Conservation (phyloP, 129 eudicot species). For the Escallonia rubra region DNA sequence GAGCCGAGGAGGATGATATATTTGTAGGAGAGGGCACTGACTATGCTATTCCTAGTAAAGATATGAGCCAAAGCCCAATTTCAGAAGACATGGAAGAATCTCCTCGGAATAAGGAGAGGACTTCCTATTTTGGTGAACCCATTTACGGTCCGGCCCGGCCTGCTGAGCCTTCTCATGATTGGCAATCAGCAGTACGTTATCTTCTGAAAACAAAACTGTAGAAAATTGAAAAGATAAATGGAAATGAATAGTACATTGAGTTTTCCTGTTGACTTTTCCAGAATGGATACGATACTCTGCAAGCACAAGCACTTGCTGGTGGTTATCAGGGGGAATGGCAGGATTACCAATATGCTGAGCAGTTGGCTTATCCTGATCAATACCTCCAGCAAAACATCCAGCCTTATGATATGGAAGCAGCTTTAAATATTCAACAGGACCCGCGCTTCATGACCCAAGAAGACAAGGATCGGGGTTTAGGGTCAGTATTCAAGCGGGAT, state of each 20-base stretch:
- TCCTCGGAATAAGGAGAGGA: slow-evolving; percentile 64
- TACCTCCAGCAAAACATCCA: slow-evolving; percentile 66
- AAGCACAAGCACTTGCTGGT: slow-evolving; percentile 52
- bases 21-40: slow-evolving; percentile 93
- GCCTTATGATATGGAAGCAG: slow-evolving; percentile 59
- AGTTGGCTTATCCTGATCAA: slow-evolving; percentile 74
- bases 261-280: slow-evolving; percentile 20
- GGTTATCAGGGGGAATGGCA: slow-evolving; percentile 92
- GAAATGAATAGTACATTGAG: not conserved
- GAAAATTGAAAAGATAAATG: no score
- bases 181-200: slow-evolving; percentile 64
- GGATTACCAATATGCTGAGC: slow-evolving; percentile 84
- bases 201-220: no score
- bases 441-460: slow-evolving; percentile 89
- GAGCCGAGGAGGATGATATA: slow-evolving; percentile 86
- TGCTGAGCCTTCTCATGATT: slow-evolving; percentile 69
- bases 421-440: slow-evolving; percentile 39
- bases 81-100: slow-evolving; percentile 99
- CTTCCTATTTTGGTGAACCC: slow-evolving; percentile 61
- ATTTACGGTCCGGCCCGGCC: slow-evolving; percentile 91
- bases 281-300: slow-evolving; percentile 83
- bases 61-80: slow-evolving; percentile 90
- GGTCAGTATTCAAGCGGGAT: slow-evolving; percentile 97
- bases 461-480: slow-evolving; percentile 96
- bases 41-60: slow-evolving; percentile 71